Conservation (phyloP, 2,329 filamentous ascomycete genomes). For the Achaetomium macrosporum region DNA sequence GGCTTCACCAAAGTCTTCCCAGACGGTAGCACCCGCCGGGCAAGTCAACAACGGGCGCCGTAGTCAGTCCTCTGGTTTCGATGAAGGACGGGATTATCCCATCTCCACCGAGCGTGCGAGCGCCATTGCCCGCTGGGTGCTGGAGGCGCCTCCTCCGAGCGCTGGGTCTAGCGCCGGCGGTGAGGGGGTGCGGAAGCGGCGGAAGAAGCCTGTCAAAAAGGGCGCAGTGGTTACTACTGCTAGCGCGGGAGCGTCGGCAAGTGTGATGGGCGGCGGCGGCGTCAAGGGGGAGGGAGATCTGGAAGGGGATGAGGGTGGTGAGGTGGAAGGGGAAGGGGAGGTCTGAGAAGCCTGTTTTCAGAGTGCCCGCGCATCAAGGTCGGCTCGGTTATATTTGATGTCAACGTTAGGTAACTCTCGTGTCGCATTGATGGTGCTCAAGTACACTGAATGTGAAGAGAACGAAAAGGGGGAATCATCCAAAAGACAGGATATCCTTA, state of each 20-base stretch:
- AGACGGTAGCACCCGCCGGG: neutral
- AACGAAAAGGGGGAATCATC: constrained; percentile 1
- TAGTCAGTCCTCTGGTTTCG: neutral
- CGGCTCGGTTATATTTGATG: too few relatives aligned
- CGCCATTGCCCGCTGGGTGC: constrained; percentile 64
- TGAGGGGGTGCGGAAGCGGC: constrained; percentile 32
- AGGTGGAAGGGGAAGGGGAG: neutral
- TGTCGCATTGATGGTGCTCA: too few relatives aligned
- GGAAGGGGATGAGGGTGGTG: neutral
- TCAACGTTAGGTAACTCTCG: too few relatives aligned
- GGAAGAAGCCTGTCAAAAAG: constrained; percentile 30
- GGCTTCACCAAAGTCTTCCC: too few relatives aligned
- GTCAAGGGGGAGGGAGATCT: neutral
- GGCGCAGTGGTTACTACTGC: neutral
- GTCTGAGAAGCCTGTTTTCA: neutral
- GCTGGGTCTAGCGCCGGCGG: constrained; percentile 14
- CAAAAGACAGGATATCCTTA: neutral
- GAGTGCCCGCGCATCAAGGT: too few relatives aligned
- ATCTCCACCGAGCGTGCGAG: constrained; percentile 65
- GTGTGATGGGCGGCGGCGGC: neutral
- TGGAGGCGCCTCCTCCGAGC: constrained; percentile 42
- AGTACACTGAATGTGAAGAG: neutral
- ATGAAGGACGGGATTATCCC: constrained; percentile 40
- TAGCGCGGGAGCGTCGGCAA: too few relatives aligned
- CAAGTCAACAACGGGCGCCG: neutral